Percentiles rank a stretch among this genome's conserved stretches.
Conservation (phyloP, 805 yeast species). For the Nakazawaea wickerhamii region DNA sequence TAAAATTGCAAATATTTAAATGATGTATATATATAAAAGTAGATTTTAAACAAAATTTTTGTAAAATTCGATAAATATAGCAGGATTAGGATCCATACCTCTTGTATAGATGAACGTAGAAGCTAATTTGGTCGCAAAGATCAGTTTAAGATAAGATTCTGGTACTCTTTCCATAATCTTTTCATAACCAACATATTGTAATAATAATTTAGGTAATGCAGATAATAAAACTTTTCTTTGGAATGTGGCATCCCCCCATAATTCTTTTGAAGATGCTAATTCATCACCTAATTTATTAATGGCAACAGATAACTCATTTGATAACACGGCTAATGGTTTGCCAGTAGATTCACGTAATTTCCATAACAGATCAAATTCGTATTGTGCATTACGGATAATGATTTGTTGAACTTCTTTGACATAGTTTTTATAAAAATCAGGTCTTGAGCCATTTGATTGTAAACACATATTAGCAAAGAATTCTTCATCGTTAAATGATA, state of each 20-base stretch:
- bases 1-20: constrained; percentile 14
- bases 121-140: constrained; percentile 82
- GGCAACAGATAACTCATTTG: constrained; percentile 78
- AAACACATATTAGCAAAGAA: constrained; percentile 79
- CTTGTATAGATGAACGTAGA: constrained; percentile 78
- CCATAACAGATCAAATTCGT: constrained; percentile 88
- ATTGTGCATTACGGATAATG: constrained; percentile 70
- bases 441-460: constrained; percentile 44
- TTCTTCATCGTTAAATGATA: constrained; percentile 80
- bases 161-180: constrained; percentile 75
- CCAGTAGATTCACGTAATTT: constrained; percentile 60
- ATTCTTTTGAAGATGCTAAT: constrained; percentile 69
- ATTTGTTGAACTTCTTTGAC: constrained; percentile 78
- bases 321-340: constrained; percentile 57
- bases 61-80: constrained; percentile 59
- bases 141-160: constrained; percentile 77
- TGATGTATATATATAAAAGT: neutral
- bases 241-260: constrained; percentile 80
- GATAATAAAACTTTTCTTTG: constrained; percentile 71
- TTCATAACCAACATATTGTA: constrained; percentile 60
- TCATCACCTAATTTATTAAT: constrained; percentile 85
- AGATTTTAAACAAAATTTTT: neutral
- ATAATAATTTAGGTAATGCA: constrained; percentile 72
- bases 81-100: constrained; percentile 79
- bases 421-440: constrained; percentile 75